Evolutionary conservation across 768 basidiomycete species (phyloP).

Genomic region (Boletus reticulatus): DNA sequence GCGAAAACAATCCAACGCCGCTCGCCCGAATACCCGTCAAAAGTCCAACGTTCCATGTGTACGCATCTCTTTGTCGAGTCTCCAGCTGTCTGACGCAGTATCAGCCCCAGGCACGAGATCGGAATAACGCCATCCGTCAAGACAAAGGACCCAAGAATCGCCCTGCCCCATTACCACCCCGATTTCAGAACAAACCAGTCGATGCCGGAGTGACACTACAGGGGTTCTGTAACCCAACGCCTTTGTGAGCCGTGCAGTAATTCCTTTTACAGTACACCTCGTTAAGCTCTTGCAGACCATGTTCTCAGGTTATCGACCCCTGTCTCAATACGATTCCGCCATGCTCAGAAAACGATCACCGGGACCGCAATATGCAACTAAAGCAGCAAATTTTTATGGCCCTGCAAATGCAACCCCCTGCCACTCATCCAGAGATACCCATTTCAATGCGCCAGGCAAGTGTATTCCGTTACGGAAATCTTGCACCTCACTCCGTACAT

Average conservation of each 20-base stretch:
- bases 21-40: background rate
- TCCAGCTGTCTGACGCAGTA: background rate
- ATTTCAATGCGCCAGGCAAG: background rate
- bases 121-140: background rate
- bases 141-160: background rate
- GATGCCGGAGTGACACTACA: background rate
- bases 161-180: background rate
- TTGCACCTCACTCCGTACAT: background rate
- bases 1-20: background rate
- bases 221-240: background rate
- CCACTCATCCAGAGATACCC: background rate
- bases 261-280: background rate
- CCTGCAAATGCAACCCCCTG: background rate
- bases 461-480: background rate
- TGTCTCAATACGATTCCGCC: background rate
- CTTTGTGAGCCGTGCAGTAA: conserved; percentile 1
- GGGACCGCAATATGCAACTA: background rate
- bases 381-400: background rate
- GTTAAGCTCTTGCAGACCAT: conserved; percentile 8
- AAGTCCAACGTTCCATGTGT: conserved; percentile 4
- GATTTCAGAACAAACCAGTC: background rate
- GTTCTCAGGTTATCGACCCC: background rate
- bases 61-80: background rate
- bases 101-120: conserved; percentile 1
- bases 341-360: background rate